Evolutionary conservation across 441 rosid species (phyloP).

Genomic region (Populus tomentosa): DNA sequence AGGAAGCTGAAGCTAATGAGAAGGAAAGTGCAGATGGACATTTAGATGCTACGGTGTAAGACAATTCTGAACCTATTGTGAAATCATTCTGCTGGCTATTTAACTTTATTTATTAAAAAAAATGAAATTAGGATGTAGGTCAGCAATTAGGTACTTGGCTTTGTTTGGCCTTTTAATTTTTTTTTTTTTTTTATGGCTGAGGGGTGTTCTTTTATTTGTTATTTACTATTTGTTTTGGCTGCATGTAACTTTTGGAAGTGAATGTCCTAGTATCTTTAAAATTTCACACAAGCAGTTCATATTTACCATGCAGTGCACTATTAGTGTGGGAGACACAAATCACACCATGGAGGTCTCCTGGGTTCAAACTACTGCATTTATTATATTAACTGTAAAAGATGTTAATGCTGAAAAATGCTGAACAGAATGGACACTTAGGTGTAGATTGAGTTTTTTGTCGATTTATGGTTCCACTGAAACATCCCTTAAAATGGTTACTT

Average conservation of each 20-base stretch:
- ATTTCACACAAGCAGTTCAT: not conserved
- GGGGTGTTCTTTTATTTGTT: not conserved
- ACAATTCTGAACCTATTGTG: slow-evolving; percentile 24
- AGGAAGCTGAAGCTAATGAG: slow-evolving; percentile 65
- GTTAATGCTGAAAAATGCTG: not conserved
- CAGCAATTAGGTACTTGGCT: not conserved
- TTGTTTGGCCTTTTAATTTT: not conserved
- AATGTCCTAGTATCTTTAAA: not conserved
- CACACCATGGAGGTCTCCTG: not conserved
- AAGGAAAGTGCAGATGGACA: slow-evolving; percentile 70
- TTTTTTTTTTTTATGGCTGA: not conserved
- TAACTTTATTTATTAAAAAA: not conserved
- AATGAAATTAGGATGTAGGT: not conserved
- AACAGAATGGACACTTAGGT: not conserved
- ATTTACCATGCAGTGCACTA: no score
- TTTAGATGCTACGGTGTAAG: slow-evolving; percentile 58
- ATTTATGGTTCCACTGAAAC: not conserved
- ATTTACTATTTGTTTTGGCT: not conserved
- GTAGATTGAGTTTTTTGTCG: not conserved
- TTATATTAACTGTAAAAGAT: no score
- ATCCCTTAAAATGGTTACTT: not conserved
- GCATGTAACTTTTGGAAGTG: not conserved
- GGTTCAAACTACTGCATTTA: not conserved
- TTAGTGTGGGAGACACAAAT: not conserved
- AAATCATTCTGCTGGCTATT: slow-evolving; percentile 5